Conservation (phyloP, 73 alveolate species). For the Stentor coeruleus region DNA sequence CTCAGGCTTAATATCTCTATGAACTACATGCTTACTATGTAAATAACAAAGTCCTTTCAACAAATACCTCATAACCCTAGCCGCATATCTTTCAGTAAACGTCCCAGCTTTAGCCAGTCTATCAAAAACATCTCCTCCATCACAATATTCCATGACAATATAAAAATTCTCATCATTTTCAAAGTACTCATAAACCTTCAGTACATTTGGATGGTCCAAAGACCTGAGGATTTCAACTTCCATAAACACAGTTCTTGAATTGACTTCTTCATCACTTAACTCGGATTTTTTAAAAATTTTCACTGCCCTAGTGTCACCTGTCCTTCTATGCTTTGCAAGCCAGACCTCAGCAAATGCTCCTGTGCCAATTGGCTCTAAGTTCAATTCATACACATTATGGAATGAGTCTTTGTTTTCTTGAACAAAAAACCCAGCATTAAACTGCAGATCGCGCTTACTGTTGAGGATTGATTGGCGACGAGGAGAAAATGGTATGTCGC, state of each 20-base stretch:
- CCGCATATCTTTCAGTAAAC: no score
- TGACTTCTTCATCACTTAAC: constrained; percentile 31
- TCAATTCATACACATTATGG: no score
- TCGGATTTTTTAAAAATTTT: constrained; percentile 58
- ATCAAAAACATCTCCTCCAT: constrained; percentile 64
- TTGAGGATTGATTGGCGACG: no score
- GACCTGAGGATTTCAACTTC: constrained; percentile 75
- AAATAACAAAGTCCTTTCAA: no score
- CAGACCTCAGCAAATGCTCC: constrained; percentile 77
- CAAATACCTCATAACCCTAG: no score
- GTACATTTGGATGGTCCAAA: constrained; percentile 63
- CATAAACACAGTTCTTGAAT: constrained; percentile 42
- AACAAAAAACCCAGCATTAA: no score
- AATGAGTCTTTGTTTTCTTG: no score
- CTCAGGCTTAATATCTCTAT: constrained; percentile 43
- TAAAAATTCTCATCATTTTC: constrained; percentile 57
- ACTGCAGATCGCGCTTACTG: no score
- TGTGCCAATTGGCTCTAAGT: no score
- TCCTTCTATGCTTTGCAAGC: constrained; percentile 53
- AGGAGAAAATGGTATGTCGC: no score
- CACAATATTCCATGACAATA: constrained; percentile 70
- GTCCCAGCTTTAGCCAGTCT: no score
- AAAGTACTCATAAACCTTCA: constrained; percentile 53
- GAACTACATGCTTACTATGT: constrained; percentile 33
- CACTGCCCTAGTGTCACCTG: constrained; percentile 59